Percentiles rank a stretch among this genome's conserved stretches.
Conservation (phyloP, 2,329 filamentous ascomycete genomes). For the Penicillium brevicompactum region DNA sequence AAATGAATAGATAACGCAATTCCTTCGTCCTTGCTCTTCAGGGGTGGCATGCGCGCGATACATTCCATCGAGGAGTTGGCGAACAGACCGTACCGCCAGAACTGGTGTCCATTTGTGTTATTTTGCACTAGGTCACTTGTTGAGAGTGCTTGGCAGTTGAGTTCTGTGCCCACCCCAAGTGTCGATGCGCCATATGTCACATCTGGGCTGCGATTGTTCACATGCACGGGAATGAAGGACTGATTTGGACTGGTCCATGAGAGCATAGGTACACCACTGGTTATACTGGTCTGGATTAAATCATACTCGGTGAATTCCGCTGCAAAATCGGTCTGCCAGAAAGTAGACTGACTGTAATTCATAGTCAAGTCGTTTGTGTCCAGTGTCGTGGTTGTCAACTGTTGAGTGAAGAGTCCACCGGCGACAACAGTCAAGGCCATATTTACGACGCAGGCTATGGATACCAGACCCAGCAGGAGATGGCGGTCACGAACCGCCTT, state of each 20-base stretch:
- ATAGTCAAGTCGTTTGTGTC: constrained; percentile 24
- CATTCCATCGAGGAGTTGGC: constrained; percentile 26
- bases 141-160: constrained; percentile 27
- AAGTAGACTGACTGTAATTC: constrained; percentile 34
- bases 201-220: constrained; percentile 23
- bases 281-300: constrained; percentile 38
- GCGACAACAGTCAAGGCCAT: constrained; percentile 34
- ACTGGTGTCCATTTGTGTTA: constrained; percentile 11
- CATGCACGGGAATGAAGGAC: constrained; percentile 32
- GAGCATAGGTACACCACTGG: constrained; percentile 33
- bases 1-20: constrained; percentile 39
- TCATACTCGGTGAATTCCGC: constrained; percentile 39
- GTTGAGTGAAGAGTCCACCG: constrained; percentile 37
- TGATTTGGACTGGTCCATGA: constrained; percentile 35
- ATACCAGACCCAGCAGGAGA: constrained; percentile 30
- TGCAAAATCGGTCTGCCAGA: constrained; percentile 34
- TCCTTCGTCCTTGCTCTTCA: constrained; percentile 23
- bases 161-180: constrained; percentile 29
- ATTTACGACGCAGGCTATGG: constrained; percentile 34
- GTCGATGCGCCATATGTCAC: constrained; percentile 31
- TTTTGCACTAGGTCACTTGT: constrained; percentile 18
- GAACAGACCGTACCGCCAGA: constrained; percentile 32
- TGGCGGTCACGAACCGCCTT: constrained; percentile 33
- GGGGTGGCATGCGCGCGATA: constrained; percentile 29
- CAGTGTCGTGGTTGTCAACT: constrained; percentile 29